Evolutionary conservation across 176 grass and related monocot genomes (phyloP), one percentile per base, ranked within the genome.

Genomic region (Zoysia japonica): DNA sequence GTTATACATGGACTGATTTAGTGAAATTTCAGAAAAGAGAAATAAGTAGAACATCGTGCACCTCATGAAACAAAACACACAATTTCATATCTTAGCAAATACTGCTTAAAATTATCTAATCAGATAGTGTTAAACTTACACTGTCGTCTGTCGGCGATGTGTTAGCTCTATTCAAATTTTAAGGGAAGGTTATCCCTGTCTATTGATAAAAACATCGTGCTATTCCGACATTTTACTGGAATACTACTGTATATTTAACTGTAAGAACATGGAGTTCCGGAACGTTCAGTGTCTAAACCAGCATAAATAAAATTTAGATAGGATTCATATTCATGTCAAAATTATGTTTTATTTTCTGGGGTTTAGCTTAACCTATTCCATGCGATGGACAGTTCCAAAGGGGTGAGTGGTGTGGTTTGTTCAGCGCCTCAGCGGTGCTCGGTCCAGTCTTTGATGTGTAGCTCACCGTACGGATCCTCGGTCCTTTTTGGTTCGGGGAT

Each of bases 121-220:
- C 64, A 17, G 6, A 3, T 65, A 4, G 5, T 28, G 28, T 28
- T 28, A 28, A 0, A 28, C 28, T 28, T 0, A 28, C 28, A 9
- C 0, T 61, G 13, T 37, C 61, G 47, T 8, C 48, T 3, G 40
- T 5, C 2, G n/a, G 19, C 47, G 3, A 61, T 5, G 75, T 47
- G 8, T 52, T 67, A 42, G 15, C 11, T 72, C 78, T 39, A 61
- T 60, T 50, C 56, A 80, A 81, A 54, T 1, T 80, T 70, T 70
- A 13, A 76, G 56, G 55, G 12, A 14, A 80, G 40, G 48, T 54
- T 78, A 53, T 16, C 28, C 28, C 15, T n/a, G 1, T 6, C 2
- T 44, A 51, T 36, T 52, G 75, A 78, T 51, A 46, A 65, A 78
- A 65, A 2, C 4, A 78, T 64, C 41, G 35, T 45, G 35, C 9